phyloP scores from a whole-genome alignment of 352 stramenopile species.

The Phytopythium aichiense region DNA sequence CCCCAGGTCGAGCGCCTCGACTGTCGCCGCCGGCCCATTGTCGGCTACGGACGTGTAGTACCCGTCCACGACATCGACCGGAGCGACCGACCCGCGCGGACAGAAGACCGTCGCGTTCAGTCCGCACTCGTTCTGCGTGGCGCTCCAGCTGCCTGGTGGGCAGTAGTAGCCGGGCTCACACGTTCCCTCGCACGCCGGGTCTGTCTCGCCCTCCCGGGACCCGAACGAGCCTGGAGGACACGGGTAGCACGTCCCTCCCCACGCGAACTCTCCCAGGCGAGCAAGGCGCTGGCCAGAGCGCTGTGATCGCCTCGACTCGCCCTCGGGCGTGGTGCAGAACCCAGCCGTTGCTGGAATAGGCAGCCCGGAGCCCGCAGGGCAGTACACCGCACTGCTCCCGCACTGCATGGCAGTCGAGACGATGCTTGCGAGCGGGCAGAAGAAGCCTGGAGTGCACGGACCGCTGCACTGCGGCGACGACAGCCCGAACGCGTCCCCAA shows the following conservation, averaged over 20 bases:
- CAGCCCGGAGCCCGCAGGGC: constrained; percentile 26
- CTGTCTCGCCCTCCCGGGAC: constrained; percentile 25
- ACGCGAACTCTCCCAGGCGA: constrained; percentile 49
- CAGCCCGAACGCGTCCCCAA: constrained; percentile 35
- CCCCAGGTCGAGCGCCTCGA: not conserved
- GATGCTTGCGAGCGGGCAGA: constrained; percentile 51
- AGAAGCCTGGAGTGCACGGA: constrained; percentile 57
- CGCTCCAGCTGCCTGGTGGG: constrained; percentile 36
- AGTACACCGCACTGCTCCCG: constrained; percentile 27
- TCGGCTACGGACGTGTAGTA: constrained; percentile 51
- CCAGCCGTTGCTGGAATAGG: constrained; percentile 19
- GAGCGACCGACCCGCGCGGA: constrained; percentile 22
- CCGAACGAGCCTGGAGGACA: constrained; percentile 73
- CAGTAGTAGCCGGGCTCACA: constrained; percentile 75
- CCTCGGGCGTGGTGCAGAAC: constrained; percentile 24
- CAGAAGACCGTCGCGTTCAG: constrained; percentile 37
- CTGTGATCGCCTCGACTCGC: constrained; percentile 10
- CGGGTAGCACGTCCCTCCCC: constrained; percentile 42
- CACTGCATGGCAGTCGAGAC: constrained; percentile 29
- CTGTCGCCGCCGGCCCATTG: not conserved
- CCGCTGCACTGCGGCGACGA: constrained; percentile 48
- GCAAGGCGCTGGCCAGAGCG: constrained; percentile 28
- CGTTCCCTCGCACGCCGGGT: constrained; percentile 42
- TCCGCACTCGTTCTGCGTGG: constrained; percentile 46
- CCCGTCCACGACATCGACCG: constrained; percentile 20